Evolutionary conservation across 495 filamentous ascomycete species (phyloP), one percentile per base, ranked within the genome.

Genomic region (Aspergillus nanangensis): DNA sequence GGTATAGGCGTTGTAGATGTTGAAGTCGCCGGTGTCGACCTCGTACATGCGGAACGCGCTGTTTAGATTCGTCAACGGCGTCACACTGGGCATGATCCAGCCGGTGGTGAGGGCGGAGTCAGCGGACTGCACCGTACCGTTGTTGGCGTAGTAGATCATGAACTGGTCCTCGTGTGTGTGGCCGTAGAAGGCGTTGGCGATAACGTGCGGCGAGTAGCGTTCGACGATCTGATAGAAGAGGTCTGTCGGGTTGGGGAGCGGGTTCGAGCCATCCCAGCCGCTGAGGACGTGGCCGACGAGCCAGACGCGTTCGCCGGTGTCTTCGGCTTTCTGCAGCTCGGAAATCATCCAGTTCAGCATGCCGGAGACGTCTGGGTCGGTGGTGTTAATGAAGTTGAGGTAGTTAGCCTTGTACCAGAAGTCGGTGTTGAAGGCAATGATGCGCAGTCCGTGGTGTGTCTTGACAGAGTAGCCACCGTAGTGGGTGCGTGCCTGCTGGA

Each of bases 161-260:
- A 74, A 61, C 45, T 80, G 57, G 55, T 77, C 77, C 44, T 79
- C 70, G 50, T 80, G 76, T 3, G 74, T 79, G 56, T 80, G 77
- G 7, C 77, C 77, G 44, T 72, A 81, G 57, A 81, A 79, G 8
- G 76, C 58, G 36, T 70, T 72, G 8, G 75, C 74, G 42, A 80
- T 79, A 0, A 78, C 75, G 38, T 77, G 70, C 0, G 77, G 75
- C 5, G 68, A 72, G 58, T 78, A 80, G 18, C 78, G 70, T 45
- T 76, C 74, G 9, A 80, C 66, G 31, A 81, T 79, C 36, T 78
- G 75, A 55, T 80, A 78, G 47, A 77, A 76, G 33, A 77, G 62
- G 37, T 78, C 67, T 1, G 74, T 73, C 1, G 74, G 76, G 19
- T 72, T 70, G 10, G 67, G 68, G 21, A 81, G 52, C 8, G 71